These are phyloP conservation scores for Suhomyces coccinellae DNA, from an alignment of 1,139 yeast genomes.

Conservation along the genomic window DNA sequence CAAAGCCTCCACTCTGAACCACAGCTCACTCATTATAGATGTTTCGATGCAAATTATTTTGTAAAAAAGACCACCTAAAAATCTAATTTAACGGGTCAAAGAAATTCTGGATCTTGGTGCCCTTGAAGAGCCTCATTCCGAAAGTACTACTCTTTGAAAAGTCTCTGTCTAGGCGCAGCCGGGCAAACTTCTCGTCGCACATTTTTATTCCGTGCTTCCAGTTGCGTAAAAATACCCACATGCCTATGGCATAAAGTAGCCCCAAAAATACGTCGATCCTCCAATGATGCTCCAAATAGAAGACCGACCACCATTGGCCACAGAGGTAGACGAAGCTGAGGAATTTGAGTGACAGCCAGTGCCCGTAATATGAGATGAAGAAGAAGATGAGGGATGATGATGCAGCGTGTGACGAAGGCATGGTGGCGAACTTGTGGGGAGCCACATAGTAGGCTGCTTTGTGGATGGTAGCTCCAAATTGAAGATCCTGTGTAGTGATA, in stretches of 20 bases:
- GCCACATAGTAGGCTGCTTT: constrained; percentile 18
- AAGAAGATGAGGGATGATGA: constrained; percentile 18
- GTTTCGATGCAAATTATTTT: too few relatives aligned
- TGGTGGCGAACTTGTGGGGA: constrained; percentile 19
- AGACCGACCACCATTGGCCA: constrained; percentile 22
- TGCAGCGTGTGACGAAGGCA: constrained; percentile 20
- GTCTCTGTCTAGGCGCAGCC: constrained; percentile 15
- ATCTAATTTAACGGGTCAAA: constrained; percentile 17
- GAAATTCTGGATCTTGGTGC: constrained; percentile 13
- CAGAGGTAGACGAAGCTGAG: constrained; percentile 13
- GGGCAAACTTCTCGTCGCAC: constrained; percentile 14
- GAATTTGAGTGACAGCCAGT: constrained; percentile 13
- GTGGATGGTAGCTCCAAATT: constrained; percentile 15
- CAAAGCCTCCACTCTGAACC: too few relatives aligned
- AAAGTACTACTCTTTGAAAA: constrained; percentile 15
- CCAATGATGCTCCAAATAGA: constrained; percentile 22
- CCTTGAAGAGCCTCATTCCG: constrained; percentile 19
- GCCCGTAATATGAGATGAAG: constrained; percentile 18
- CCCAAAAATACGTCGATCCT: constrained; percentile 20
- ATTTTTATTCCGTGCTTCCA: constrained; percentile 14
- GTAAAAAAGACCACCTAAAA: too few relatives aligned
- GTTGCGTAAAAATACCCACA: constrained; percentile 15
- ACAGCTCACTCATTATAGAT: too few relatives aligned
- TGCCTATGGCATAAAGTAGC: constrained; percentile 14
- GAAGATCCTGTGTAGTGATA: constrained; percentile 18